Base-by-base conservation (phyloP, 1,284 basidiomycete genomes). In the Ustilago loliicola region DNA sequence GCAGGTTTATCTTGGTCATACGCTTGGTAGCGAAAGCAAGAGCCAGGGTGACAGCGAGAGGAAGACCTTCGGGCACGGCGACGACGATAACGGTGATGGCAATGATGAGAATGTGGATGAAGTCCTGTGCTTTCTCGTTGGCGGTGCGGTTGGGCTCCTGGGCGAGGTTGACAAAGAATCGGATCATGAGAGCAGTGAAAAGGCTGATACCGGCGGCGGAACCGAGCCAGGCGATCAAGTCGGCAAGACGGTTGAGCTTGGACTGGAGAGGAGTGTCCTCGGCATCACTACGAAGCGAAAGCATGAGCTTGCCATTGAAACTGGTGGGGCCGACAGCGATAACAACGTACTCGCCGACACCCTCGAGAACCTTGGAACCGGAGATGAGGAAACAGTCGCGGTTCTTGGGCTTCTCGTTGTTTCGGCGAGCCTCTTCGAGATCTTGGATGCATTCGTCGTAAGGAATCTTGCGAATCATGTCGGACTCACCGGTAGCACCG, bases 1-100 rank as follows among this genome's bases (percentile, higher is more conserved):
- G 91, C 0, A 99, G 89, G 72, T 96, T 96, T 87, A 95, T 93
- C 84, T 92, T 91, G 21, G 95, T 94, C 96, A 99, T 99, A 30
- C 96, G 92, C 85, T 94, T 96, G 53, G 96, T 99, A 0, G 96
- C 96, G 84, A 98, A 98, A 0, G 96, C 94, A 27, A 99, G 89
- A 0, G 97, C 96, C 50, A 99, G 91, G 0, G 96, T 98, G 65
- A 98, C 95, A 54, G 97, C 97, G 57, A 99, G 90, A 15, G 96
- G 96, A 11, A 99, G 89, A 87, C 96, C 93, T 91, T 98, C 96
- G 40, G 96, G 97, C 42, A 99, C 95, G 52, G 96, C 96, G 77
- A 98, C 95, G 79, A 99, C 97, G 53, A 99, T 90, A 65, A 99
- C 88, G 19, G 96, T 98, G 68, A 99, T 95, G 3, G 96, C 89